Evolutionary conservation across 768 basidiomycete species (phyloP), one percentile per base, ranked within the genome.

Genomic region (Hygrocybe coccinea): DNA sequence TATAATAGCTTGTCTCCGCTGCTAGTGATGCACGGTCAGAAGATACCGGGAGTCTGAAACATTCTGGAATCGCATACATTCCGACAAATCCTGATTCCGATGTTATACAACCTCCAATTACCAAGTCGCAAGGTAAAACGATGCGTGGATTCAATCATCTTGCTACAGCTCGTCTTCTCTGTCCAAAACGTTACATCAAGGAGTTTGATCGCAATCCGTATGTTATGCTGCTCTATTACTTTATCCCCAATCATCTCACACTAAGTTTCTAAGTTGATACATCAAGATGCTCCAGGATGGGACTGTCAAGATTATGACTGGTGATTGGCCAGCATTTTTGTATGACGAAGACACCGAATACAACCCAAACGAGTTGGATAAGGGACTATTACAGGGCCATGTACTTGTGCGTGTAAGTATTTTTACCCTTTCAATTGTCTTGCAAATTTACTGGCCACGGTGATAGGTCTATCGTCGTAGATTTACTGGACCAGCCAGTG

Each of bases 341-440:
- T 57, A 57, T 38, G 56, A 57, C 21, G 35, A 56, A 50, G 34
- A 25, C 12, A 24, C 12, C 3, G 50, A 36, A 29, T 57, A 57
- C 29, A 29, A 52, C 38, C 39, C 50, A 15, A 9, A 39, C 10
- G n/a, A 56, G 25, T 50, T 38, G 15, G 33, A 49, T 44, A 38
- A 6, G 7, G 55, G 55, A n/a, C 35, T 56, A 5, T 41, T 50
- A 22, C 29, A 41, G 2, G 55, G 55, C 21, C 37, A 56, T 41
- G 2, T 52, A 5, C 21, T 57, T 2, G 36, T 57, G 21, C 43
- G 56, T 3, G 50, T 57, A 22, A 35, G 35, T 55, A 25, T 29
- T 37, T 14, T 2, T n/a, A 12, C 24, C 3, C 12, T 48, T 21
- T 7, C 21, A 17, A 8, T 2, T n/a, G 33, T 22, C 24, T 21